Evolutionary conservation across 2,329 filamentous ascomycete species (phyloP).

Genomic region (Hypoxylon sp.): DNA sequence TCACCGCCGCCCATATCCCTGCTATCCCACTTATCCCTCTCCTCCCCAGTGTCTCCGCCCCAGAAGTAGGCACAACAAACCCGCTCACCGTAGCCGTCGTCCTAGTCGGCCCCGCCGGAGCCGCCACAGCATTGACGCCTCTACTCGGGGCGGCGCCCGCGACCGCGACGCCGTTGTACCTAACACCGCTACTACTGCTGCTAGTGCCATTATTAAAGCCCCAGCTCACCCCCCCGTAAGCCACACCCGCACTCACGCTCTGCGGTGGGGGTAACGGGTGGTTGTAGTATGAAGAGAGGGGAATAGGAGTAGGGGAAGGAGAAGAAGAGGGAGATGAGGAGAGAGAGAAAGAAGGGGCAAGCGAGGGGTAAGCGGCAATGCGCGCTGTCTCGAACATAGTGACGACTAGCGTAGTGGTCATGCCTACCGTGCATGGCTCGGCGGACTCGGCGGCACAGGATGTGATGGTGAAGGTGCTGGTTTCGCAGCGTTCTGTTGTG

Average conservation of each 20-base stretch:
- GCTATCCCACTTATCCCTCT: not conserved
- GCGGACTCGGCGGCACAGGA: conserved; percentile 33
- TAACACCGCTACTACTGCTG: not conserved
- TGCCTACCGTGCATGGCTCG: conserved; percentile 35
- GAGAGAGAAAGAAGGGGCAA: not conserved
- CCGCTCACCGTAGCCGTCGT: conserved; percentile 9
- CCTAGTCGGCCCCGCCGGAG: conserved; percentile 14
- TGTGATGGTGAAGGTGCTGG: conserved; percentile 38
- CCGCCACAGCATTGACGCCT: not conserved
- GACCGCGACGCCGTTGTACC: not conserved
- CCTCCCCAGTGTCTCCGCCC: not conserved
- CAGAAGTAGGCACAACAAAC: conserved; percentile 15
- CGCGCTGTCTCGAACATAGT: conserved; percentile 44
- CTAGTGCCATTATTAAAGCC: conserved; percentile 29
- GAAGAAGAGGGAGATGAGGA: not conserved
- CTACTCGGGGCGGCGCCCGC: conserved; percentile 6
- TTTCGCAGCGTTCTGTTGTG: conserved; percentile 41
- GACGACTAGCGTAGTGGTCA: conserved; percentile 42
- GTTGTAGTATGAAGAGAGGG: conserved; percentile 10
- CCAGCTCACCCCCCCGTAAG: conserved; percentile 26
- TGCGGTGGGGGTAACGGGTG: conserved; percentile 1
- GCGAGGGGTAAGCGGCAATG: conserved; percentile 17
- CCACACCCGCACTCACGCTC: conserved; percentile 4
- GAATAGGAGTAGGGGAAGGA: conserved; percentile 3
- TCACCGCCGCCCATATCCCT: not conserved